A percentile compares a stretch with the other conserved stretches of the same genome.
Evolutionary conservation across 1,284 basidiomycete species (phyloP).

Genomic region (Erythrobasidium hasegawianum): DNA sequence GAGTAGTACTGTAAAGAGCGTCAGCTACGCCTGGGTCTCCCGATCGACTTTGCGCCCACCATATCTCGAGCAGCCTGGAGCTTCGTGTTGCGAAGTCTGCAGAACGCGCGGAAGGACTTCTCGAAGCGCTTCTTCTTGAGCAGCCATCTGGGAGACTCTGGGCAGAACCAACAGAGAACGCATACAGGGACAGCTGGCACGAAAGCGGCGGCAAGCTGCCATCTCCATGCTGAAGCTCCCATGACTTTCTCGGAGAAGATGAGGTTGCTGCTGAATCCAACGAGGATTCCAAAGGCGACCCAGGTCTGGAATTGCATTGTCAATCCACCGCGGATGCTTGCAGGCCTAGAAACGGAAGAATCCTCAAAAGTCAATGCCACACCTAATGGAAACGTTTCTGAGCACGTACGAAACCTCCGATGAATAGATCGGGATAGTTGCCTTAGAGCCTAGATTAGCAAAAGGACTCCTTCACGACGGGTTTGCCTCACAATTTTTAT

Average conservation of each 20-base stretch:
- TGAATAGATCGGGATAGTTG: slow-evolving; percentile 49
- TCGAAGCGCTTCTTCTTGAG: slow-evolving; percentile 64
- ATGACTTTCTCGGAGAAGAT: background rate
- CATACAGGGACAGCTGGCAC: slow-evolving; percentile 51
- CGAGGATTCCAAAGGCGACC: slow-evolving; percentile 5
- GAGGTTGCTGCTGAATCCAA: background rate
- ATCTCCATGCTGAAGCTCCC: slow-evolving; percentile 48
- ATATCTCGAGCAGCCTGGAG: slow-evolving; percentile 69
- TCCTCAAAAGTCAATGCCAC: too few species aligned
- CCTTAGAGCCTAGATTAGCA: slow-evolving; percentile 45
- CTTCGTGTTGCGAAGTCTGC: slow-evolving; percentile 60
- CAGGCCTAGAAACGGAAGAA: slow-evolving; percentile 42
- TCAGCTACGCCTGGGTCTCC: background rate
- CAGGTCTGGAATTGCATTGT: slow-evolving; percentile 10
- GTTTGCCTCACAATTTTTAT: slow-evolving; percentile 6
- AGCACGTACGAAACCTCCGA: slow-evolving; percentile 43
- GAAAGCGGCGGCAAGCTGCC: slow-evolving; percentile 53
- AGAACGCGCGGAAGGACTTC: slow-evolving; percentile 64
- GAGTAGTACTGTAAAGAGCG: slow-evolving; percentile 53
- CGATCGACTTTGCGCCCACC: background rate
- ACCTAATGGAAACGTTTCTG: too few species aligned
- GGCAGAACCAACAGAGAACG: slow-evolving; percentile 52
- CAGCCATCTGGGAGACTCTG: slow-evolving; percentile 64
- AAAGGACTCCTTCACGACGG: background rate
- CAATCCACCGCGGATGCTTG: slow-evolving; percentile 51